phyloP scores from a whole-genome alignment of 2,329 filamentous ascomycete genomes.

The Periconia digitata region DNA sequence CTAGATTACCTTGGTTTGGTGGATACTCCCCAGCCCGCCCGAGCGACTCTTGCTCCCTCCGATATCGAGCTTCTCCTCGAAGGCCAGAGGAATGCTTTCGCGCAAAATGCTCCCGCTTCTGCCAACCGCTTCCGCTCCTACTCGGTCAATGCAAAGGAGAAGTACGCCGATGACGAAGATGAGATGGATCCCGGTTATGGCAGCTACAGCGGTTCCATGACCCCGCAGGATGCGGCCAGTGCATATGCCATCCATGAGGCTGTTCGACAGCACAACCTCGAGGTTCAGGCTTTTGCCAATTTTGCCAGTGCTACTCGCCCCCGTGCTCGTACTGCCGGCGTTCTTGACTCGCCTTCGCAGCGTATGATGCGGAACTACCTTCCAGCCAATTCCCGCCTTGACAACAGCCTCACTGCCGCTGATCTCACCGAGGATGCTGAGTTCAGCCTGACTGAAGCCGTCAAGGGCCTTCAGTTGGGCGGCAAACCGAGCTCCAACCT shows the following conservation, averaged over 20 bases:
- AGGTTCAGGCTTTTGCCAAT: conserved; percentile 87
- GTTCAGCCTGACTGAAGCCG: conserved; percentile 77
- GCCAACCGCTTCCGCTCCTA: conserved; percentile 92
- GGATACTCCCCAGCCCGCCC: conserved; percentile 82
- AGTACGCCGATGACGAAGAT: conserved; percentile 88
- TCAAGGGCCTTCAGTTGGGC: conserved; percentile 76
- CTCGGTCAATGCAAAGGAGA: conserved; percentile 97
- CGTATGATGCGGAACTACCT: conserved; percentile 70
- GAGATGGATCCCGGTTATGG: conserved; percentile 62
- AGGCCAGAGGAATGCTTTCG: conserved; percentile 59
- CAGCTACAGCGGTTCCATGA: conserved; percentile 61
- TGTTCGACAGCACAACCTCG: conserved; percentile 89
- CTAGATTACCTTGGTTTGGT: conserved; percentile 94
- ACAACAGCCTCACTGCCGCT: conserved; percentile 72
- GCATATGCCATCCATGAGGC: conserved; percentile 66
- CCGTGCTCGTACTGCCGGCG: conserved; percentile 86
- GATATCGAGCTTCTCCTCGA: conserved; percentile 53
- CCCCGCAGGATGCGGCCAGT: conserved; percentile 61
- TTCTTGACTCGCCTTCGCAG: conserved; percentile 75
- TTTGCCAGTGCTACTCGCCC: conserved; percentile 81
- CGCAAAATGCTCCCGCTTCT: conserved; percentile 64
- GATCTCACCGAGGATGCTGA: conserved; percentile 78
- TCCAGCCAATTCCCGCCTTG: conserved; percentile 72
- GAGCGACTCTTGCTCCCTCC: conserved; percentile 70
- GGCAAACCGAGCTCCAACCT: conserved; percentile 65